Percentiles rank a stretch among this genome's conserved stretches.
Conservation (phyloP, 768 basidiomycete genomes). For the Mycena olivaceomarginata region DNA sequence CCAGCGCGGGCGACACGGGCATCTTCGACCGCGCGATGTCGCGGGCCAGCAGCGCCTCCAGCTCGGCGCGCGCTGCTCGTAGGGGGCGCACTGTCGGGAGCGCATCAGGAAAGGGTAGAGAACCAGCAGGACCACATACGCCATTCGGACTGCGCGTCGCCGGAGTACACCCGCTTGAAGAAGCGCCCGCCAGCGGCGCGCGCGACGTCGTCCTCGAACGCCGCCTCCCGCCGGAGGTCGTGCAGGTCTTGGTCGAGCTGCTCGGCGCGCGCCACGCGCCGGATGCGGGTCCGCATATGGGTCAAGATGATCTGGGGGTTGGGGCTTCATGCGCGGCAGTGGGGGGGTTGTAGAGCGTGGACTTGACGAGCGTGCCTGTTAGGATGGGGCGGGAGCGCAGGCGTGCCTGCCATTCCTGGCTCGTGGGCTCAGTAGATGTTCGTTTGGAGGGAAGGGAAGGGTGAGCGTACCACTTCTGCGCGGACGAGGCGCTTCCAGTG, state of each 20-base stretch:
- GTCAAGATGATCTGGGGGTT: slow-evolving; percentile 85
- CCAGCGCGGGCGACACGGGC: slow-evolving; percentile 69
- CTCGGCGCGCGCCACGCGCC: slow-evolving; percentile 62
- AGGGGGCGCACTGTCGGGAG: slow-evolving; percentile 60
- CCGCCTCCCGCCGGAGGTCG: slow-evolving; percentile 58
- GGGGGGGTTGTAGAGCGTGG: slow-evolving; percentile 78
- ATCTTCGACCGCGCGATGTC: slow-evolving; percentile 64
- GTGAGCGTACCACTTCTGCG: slow-evolving; percentile 69
- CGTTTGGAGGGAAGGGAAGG: neutral
- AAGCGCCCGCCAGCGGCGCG: slow-evolving; percentile 3
- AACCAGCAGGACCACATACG: slow-evolving; percentile 56
- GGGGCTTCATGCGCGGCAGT: slow-evolving; percentile 87
- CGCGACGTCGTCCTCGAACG: slow-evolving; percentile 42
- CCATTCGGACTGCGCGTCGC: slow-evolving; percentile 55
- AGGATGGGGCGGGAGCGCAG: slow-evolving; percentile 79
- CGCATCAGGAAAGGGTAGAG: neutral
- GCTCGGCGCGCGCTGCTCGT: slow-evolving; percentile 49
- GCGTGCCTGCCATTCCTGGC: slow-evolving; percentile 73
- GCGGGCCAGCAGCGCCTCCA: slow-evolving; percentile 57
- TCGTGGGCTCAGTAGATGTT: neutral
- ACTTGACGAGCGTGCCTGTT: slow-evolving; percentile 81
- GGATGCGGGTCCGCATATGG: slow-evolving; percentile 59
- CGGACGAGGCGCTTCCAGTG: slow-evolving; percentile 66
- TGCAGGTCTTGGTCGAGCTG: slow-evolving; percentile 54
- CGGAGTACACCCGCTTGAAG: slow-evolving; percentile 46